Conservation (phyloP, 495 filamentous ascomycete genomes). For the Letharia lupina region DNA sequence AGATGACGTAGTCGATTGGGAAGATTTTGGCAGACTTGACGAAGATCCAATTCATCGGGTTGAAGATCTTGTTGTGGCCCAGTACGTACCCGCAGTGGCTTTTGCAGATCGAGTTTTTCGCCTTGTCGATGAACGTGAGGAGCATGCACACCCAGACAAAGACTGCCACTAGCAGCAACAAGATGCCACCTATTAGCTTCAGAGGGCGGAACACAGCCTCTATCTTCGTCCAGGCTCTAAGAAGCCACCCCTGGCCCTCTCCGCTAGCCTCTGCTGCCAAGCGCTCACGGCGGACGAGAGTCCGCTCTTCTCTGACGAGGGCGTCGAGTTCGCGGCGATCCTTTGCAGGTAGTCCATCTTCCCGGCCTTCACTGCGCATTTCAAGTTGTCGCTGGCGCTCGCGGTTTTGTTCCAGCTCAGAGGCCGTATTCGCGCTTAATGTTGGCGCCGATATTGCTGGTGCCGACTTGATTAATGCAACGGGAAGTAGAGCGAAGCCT, state of each 20-base stretch:
- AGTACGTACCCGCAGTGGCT: constrained; percentile 86
- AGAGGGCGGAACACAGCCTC: constrained; percentile 73
- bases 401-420: constrained; percentile 74
- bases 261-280: constrained; percentile 73
- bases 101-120: constrained; percentile 88
- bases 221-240: constrained; percentile 65
- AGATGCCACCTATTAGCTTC: constrained; percentile 74
- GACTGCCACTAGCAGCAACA: constrained; percentile 62
- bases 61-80: constrained; percentile 84
- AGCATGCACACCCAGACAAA: constrained; percentile 86
- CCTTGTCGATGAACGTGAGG: constrained; percentile 91
- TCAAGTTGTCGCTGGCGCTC: constrained; percentile 89
- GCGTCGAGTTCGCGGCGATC: constrained; percentile 83
- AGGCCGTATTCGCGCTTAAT: constrained; percentile 62
- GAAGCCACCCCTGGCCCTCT: constrained; percentile 59
- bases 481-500: constrained; percentile 80
- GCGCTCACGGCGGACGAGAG: constrained; percentile 80
- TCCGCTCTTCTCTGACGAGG: constrained; percentile 81
- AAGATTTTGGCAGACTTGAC: constrained; percentile 75
- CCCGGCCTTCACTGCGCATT: constrained; percentile 68
- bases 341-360: constrained; percentile 66
- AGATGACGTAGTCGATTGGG: constrained; percentile 86
- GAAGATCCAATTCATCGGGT: constrained; percentile 88
- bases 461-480: constrained; percentile 82
- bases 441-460: constrained; percentile 71